Conservation (phyloP, 1,284 basidiomycete species). For the Rugiboletus extremiorientalis region DNA sequence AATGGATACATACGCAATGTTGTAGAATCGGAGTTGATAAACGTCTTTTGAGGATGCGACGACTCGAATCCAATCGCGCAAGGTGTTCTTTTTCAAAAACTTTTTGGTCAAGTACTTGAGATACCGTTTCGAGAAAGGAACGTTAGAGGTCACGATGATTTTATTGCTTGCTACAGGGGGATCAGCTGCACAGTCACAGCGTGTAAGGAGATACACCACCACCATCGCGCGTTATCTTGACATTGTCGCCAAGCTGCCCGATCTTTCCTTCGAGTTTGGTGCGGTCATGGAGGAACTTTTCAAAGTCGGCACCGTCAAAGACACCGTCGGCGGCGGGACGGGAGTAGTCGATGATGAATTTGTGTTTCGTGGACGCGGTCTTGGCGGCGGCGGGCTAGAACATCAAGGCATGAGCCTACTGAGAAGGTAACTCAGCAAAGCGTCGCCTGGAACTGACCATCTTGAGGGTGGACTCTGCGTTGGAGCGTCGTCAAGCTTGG, state of each 20-base stretch:
- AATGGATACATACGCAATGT: constrained; percentile 74
- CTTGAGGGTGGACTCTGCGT: constrained; percentile 33
- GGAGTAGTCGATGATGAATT: constrained; percentile 94
- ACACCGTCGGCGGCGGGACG: constrained; percentile 89
- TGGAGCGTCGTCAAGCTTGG: no score
- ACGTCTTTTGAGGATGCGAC: constrained; percentile 88
- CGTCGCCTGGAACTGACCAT: constrained; percentile 74
- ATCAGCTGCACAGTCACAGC: not conserved
- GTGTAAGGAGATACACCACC: constrained; percentile 26
- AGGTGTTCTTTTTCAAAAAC: constrained; percentile 89
- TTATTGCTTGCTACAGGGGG: constrained; percentile 58
- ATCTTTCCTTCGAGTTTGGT: constrained; percentile 86
- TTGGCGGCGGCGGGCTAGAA: constrained; percentile 70
- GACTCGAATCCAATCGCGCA: constrained; percentile 88
- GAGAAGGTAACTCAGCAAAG: constrained; percentile 92
- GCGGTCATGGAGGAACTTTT: constrained; percentile 92
- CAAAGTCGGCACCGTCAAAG: constrained; percentile 89
- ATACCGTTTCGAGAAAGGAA: constrained; percentile 91
- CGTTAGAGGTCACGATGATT: constrained; percentile 78
- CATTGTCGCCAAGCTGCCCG: constrained; percentile 84
- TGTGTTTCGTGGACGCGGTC: constrained; percentile 72
- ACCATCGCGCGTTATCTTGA: constrained; percentile 86
- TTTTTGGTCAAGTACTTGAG: constrained; percentile 95
- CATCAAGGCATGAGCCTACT: constrained; percentile 74
- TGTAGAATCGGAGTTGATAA: constrained; percentile 93